These are phyloP conservation scores for Trematosphaeria pertusa DNA, from an alignment of 2,329 filamentous ascomycete genomes.

Conservation along the genomic window DNA sequence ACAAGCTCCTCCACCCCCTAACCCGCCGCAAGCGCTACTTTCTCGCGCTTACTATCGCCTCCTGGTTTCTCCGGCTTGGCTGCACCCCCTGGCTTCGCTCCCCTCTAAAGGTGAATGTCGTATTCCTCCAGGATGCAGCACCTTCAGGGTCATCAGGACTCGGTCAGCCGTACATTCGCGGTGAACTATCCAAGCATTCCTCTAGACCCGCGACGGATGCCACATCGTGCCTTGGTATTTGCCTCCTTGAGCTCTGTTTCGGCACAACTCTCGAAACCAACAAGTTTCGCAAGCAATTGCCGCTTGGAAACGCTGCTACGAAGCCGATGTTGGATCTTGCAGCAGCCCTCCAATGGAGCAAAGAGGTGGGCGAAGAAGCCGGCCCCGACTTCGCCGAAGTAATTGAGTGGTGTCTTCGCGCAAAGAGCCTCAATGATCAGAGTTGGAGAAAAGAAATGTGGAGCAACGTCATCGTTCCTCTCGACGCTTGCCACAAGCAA, in stretches of 20 bases:
- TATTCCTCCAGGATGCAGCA: conserved; percentile 16
- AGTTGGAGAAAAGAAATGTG: conserved; percentile 22
- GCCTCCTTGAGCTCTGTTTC: conserved; percentile 24
- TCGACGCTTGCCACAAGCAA: conserved; percentile 18
- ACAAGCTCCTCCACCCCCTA: conserved; percentile 9
- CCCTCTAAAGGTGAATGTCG: conserved; percentile 14
- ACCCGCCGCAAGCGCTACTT: conserved; percentile 30
- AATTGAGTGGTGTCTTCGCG: conserved; percentile 22
- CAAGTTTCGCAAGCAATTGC: conserved; percentile 10
- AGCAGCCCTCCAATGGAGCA: conserved; percentile 21
- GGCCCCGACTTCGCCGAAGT: conserved; percentile 20
- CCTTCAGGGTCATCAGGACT: conserved; percentile 1
- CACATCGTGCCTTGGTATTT: conserved; percentile 16
- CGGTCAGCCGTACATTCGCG: conserved; percentile 16
- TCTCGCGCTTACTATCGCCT: conserved; percentile 29
- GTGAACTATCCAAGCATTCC: neutral
- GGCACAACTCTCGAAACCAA: conserved; percentile 13
- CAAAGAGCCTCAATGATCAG: conserved; percentile 12
- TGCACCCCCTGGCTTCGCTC: conserved; percentile 31
- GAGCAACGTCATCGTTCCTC: conserved; percentile 17
- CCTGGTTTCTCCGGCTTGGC: conserved; percentile 32
- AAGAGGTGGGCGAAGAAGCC: conserved; percentile 18
- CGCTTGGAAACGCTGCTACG: conserved; percentile 7
- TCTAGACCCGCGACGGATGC: neutral
- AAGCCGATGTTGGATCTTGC: conserved; percentile 14